Conservation (phyloP, 2,329 filamentous ascomycete species). For the Aschersonia sp. region DNA sequence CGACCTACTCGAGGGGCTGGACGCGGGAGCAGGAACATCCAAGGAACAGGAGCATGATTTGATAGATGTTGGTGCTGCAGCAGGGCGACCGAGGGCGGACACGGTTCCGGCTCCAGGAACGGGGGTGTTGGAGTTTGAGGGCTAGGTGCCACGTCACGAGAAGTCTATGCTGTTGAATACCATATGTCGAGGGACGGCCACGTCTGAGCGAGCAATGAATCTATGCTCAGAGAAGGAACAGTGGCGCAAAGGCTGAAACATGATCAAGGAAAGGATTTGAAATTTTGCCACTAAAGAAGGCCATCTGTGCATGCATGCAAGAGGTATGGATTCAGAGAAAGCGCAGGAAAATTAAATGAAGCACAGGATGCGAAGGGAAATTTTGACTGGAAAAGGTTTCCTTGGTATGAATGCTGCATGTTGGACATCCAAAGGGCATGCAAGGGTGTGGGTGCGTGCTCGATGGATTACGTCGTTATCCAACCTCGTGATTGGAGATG, state of each 20-base stretch:
- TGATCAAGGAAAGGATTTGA: no score
- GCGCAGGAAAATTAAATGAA: no score
- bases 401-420: no score
- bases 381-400: no score
- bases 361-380: no score
- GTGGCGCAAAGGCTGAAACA: no score
- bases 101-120: constrained; percentile 15
- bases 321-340: no score
- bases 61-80: constrained; percentile 16
- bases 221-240: not conserved
- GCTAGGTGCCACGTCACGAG: constrained; percentile 2
- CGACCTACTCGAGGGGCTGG: constrained; percentile 59
- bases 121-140: constrained; percentile 28
- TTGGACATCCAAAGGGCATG: no score
- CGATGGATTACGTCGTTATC: not conserved
- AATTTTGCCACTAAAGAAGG: no score
- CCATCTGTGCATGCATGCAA: no score
- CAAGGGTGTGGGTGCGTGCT: not conserved
- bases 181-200: not conserved
- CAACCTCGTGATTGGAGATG: not conserved
- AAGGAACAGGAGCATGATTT: constrained; percentile 18
- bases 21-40: constrained; percentile 48
- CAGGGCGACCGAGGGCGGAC: constrained; percentile 12
- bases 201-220: not conserved
- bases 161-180: not conserved